A percentile compares a stretch with the other conserved stretches of the same genome.
Conservation (phyloP, 2,329 filamentous ascomycete species). For the Fusarium floridanum region DNA sequence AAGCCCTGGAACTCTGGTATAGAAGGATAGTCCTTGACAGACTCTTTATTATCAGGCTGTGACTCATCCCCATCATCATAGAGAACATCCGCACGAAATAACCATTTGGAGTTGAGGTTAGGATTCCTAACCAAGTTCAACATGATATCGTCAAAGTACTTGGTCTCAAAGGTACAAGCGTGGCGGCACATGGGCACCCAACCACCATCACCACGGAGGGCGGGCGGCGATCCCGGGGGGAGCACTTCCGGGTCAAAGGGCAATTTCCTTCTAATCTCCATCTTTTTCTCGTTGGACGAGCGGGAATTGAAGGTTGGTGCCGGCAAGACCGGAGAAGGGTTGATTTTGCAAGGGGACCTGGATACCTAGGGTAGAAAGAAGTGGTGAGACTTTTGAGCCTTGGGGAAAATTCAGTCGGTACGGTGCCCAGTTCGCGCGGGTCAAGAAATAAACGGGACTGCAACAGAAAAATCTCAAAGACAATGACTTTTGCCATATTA, state of each 20-base stretch:
- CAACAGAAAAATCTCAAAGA: neutral
- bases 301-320: slow-evolving; percentile 5
- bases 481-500: neutral
- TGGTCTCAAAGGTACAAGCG: slow-evolving; percentile 72
- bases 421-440: neutral
- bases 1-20: slow-evolving; percentile 42
- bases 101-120: slow-evolving; percentile 81
- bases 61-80: slow-evolving; percentile 51
- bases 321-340: slow-evolving; percentile 7
- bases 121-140: slow-evolving; percentile 82
- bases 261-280: slow-evolving; percentile 39
- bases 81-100: slow-evolving; percentile 83
- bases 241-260: slow-evolving; percentile 49
- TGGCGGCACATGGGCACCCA: slow-evolving; percentile 70
- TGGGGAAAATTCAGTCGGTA: neutral
- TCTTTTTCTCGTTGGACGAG: slow-evolving; percentile 17
- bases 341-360: neutral
- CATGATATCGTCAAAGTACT: slow-evolving; percentile 76
- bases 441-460: neutral
- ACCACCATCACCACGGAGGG: slow-evolving; percentile 33
- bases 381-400: slow-evolving; percentile 14
- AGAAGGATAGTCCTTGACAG: neutral
- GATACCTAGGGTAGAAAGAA: neutral
- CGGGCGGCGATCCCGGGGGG: slow-evolving; percentile 42
- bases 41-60: neutral